Conservation (phyloP, 179 eudicot species). For the Carnegiea gigantea region DNA sequence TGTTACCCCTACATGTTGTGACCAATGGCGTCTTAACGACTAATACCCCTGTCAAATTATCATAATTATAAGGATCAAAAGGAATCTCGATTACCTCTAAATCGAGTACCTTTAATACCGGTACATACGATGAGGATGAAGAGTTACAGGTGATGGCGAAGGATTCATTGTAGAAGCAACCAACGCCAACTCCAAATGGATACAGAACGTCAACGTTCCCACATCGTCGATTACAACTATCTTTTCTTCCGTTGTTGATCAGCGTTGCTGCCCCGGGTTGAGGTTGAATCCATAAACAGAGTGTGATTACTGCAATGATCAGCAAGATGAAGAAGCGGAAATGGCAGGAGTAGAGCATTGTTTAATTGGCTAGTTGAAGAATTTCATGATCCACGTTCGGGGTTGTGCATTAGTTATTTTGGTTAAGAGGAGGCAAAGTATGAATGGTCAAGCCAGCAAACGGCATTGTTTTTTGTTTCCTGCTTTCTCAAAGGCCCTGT, state of each 20-base stretch:
- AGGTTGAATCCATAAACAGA: not conserved
- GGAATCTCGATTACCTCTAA: not conserved
- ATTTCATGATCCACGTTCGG: not conserved
- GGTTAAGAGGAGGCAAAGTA: not conserved
- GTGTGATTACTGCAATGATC: not conserved
- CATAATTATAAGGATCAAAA: not conserved
- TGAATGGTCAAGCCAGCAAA: not conserved
- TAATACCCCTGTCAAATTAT: not conserved
- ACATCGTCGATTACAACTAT: not conserved
- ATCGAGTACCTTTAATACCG: not conserved
- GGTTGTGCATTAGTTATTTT: too few relatives aligned
- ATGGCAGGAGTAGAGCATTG: not conserved
- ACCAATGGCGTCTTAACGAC: not conserved
- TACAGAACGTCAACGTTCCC: not conserved
- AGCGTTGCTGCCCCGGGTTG: not conserved
- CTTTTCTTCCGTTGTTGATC: not conserved
- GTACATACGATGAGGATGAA: not conserved
- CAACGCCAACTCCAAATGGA: not conserved
- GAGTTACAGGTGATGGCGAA: not conserved
- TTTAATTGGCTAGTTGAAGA: not conserved
- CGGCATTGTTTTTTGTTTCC: too few relatives aligned
- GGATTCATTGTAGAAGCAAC: slow-evolving; percentile 3
- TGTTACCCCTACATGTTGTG: not conserved
- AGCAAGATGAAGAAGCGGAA: not conserved
- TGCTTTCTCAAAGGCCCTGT: too few relatives aligned